A percentile compares a stretch with the other conserved stretches of the same genome.
phyloP scores from a whole-genome alignment of 1,284 basidiomycete species.

The Peniophora sp. region DNA sequence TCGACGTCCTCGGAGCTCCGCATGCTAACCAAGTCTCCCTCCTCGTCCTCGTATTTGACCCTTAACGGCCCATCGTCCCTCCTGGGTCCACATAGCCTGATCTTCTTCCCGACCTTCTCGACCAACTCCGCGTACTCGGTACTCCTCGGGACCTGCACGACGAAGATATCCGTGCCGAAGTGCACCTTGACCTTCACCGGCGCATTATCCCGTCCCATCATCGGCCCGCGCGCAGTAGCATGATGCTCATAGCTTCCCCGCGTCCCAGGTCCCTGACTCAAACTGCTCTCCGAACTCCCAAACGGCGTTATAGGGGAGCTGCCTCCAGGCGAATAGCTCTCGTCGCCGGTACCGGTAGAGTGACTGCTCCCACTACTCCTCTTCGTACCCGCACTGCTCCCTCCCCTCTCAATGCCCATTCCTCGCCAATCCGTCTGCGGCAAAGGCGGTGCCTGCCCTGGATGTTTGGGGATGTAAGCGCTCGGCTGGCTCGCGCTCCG shows the following conservation, averaged over 20 bases:
- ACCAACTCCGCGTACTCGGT: conserved; percentile 79
- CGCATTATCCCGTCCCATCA: conserved; percentile 1
- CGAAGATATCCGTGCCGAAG: conserved; percentile 86
- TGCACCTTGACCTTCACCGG: conserved; percentile 83
- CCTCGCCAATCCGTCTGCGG: conserved; percentile 47
- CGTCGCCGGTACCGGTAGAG: conserved; percentile 52
- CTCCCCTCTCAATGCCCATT: conserved; percentile 17
- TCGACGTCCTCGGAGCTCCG: conserved; percentile 85
- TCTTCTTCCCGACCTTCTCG: conserved; percentile 88
- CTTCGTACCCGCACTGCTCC: conserved; percentile 34
- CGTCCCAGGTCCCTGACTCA: conserved; percentile 46
- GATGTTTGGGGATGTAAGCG: conserved; percentile 50
- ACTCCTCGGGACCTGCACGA: conserved; percentile 77
- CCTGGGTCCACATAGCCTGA: conserved; percentile 76
- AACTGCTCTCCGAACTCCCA: conserved; percentile 75
- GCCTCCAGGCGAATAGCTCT: conserved; percentile 74
- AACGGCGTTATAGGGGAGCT: conserved; percentile 78
- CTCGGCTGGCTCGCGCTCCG: conserved; percentile 61
- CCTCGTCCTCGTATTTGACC: conserved; percentile 86
- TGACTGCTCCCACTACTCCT: conserved; percentile 75
- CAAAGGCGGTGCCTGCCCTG: conserved; percentile 44
- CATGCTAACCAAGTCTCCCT: conserved; percentile 82
- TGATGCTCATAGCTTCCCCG: conserved; percentile 33
- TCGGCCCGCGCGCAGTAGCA: conserved; percentile 18
- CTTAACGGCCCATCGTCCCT: conserved; percentile 70